Percentiles rank a stretch among this genome's conserved stretches.
Conservation (phyloP, 202 grass and related monocot species). For the Bolboschoenoplectus hybrid region DNA sequence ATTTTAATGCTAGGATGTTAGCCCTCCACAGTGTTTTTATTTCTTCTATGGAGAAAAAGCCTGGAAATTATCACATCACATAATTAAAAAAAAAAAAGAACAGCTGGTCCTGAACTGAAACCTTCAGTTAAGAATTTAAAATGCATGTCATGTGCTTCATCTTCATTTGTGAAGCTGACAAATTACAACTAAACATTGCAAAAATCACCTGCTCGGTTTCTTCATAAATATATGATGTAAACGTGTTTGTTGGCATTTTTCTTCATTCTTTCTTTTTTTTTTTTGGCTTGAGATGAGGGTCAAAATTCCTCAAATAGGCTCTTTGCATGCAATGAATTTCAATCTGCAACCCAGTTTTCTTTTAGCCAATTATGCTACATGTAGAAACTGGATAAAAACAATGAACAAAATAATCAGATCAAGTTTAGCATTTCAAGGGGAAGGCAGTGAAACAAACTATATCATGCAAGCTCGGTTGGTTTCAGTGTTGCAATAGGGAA, state of each 20-base stretch:
- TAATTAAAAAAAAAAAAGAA: not conserved
- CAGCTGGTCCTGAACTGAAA: not conserved
- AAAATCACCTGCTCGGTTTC: not conserved
- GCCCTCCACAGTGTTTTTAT: not conserved
- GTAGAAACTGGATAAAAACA: not conserved
- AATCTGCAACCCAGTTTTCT: not conserved
- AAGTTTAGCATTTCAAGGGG: not conserved
- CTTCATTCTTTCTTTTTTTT: not conserved
- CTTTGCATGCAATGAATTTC: not conserved
- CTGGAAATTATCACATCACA: not conserved
- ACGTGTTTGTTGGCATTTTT: not conserved
- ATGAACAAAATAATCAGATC: not conserved
- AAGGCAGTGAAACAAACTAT: not conserved
- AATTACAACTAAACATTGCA: constrained; percentile 11
- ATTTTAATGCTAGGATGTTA: not conserved
- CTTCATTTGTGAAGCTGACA: not conserved
- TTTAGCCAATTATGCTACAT: not conserved
- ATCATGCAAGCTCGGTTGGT: not conserved
- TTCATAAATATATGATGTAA: not conserved
- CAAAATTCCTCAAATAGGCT: not conserved
- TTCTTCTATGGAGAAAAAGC: not conserved
- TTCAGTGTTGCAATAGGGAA: constrained; percentile 3
- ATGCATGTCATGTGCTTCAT: not conserved
- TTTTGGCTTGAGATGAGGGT: not conserved
- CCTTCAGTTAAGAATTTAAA: not conserved